Percentiles rank a stretch among this genome's conserved stretches.
phyloP scores from a whole-genome alignment of 257 asterid species.

The Nicotiana noctiflora region DNA sequence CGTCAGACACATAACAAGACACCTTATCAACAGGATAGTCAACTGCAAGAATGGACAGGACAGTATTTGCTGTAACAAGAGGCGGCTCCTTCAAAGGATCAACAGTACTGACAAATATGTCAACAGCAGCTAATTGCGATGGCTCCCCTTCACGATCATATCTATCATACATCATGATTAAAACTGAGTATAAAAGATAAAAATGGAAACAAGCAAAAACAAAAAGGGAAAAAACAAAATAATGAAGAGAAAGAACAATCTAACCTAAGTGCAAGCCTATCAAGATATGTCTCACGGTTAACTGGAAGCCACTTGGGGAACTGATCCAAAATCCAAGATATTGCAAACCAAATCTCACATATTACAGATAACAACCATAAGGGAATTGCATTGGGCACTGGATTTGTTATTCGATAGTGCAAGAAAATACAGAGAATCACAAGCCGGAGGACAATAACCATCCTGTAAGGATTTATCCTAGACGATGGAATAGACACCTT shows the following conservation, averaged over 20 bases:
- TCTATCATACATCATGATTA: conserved; percentile 36
- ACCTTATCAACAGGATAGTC: conserved; percentile 98
- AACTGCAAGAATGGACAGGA: conserved; percentile 83
- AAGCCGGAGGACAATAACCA: conserved; percentile 92
- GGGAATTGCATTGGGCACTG: conserved; percentile 83
- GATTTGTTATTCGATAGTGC: conserved; percentile 89
- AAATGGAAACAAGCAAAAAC: background rate
- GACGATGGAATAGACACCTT: conserved; percentile 96
- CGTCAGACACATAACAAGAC: conserved; percentile 95
- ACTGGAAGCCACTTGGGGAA: conserved; percentile 98
- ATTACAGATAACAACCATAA: conserved; percentile 93
- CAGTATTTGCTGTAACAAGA: conserved; percentile 93
- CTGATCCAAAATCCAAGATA: conserved; percentile 99
- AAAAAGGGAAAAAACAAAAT: background rate
- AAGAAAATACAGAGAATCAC: conserved; percentile 74
- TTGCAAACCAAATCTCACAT: conserved; percentile 98
- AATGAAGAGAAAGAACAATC: conserved; percentile 13
- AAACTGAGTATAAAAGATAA: background rate
- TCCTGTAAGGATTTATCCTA: conserved; percentile 93
- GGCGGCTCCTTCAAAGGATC: conserved; percentile 99
- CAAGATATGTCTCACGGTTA: conserved; percentile 96
- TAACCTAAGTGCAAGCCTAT: conserved; percentile 91
- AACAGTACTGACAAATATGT: conserved; percentile 98
- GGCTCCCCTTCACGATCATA: conserved; percentile 98
- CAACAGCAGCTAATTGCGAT: conserved; percentile 98